Evolutionary conservation across 441 rosid species (phyloP), one percentile per base, ranked within the genome.

Genomic region (Theobroma grandiflorum): DNA sequence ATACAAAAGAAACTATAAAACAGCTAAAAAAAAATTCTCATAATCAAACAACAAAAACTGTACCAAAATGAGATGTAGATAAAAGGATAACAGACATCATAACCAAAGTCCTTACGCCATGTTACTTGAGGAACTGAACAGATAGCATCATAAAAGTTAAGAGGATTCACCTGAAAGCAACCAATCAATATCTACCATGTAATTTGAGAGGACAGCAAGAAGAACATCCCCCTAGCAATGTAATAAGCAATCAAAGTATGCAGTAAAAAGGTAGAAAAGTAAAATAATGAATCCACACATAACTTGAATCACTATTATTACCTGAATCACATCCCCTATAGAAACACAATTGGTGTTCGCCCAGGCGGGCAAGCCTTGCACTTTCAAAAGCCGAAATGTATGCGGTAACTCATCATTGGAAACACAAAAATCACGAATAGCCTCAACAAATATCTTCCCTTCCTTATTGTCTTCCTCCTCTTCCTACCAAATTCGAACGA

Each of bases 151-250:
- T 3, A 68, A 5, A 49, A 57, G 55, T 14, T 2, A 74, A 58
- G 37, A 50, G 22, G 67, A 84, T 90, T 88, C 70, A 92, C 97
- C 91, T 52, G 96, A 88, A 74, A 88, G 42, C 84, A 96, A 84
- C 99, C 99, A 96, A 82, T 93, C 95, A 35, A 95, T 47, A 80
- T 96, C 98, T 73, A 92, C 98, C 98, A 96, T 95, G 84, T 92
- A 96, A 86, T 96, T 96, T 38, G 98, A 95, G 33, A 95, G 86
- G 68, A 95, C 77, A 43, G 91, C 97, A 85, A 89, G 84, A 82
- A 86, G 81, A 83, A 95, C 81, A 73, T 96, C 94, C 63, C 96
- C 98, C 98, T 95, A 78, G 9, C 66, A 81, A 82, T 64, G 35
- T 53, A 78, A 73, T 1, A 55, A 55, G 61, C 43, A 76, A 67